These are phyloP conservation scores for Candida oleophila DNA, from an alignment of 805 yeast genomes.

Conservation along the genomic window DNA sequence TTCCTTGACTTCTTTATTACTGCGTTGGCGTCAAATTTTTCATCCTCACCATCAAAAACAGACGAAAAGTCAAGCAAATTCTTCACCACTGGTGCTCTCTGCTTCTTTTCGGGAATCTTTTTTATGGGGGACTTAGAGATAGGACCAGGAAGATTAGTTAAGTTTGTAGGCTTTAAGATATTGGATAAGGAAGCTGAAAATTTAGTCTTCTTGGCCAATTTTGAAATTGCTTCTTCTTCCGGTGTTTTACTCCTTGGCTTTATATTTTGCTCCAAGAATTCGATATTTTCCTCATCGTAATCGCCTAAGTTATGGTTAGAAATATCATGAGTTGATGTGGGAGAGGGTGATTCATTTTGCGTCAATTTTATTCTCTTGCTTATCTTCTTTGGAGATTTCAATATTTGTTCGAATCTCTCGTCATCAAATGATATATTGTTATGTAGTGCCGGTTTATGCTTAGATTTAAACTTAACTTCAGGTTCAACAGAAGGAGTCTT, in stretches of 20 bases:
- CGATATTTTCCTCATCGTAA: conserved; percentile 31
- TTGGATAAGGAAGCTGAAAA: background rate
- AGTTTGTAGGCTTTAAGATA: background rate
- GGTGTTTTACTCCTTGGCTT: background rate
- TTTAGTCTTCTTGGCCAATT: background rate
- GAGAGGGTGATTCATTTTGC: conserved; percentile 9
- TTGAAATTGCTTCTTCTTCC: background rate
- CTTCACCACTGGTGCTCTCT: background rate
- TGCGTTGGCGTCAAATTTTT: background rate
- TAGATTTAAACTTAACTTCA: background rate
- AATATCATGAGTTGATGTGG: conserved; percentile 17
- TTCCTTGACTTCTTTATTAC: background rate
- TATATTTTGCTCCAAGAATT: conserved; percentile 20
- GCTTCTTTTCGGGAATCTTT: conserved; percentile 1
- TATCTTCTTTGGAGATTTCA: conserved; percentile 20
- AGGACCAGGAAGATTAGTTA: background rate
- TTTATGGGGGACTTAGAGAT: background rate
- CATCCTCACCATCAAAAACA: conserved; percentile 2
- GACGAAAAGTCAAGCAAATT: background rate
- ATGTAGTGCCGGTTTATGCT: background rate
- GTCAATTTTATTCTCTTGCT: conserved; percentile 19
- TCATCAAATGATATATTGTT: conserved; percentile 18
- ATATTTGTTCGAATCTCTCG: conserved; percentile 14
- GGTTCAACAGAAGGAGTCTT: background rate
- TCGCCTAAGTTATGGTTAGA: conserved; percentile 35